These are phyloP conservation scores for Mycosphaerella sp. DNA, from an alignment of 2,329 filamentous ascomycete species.

Conservation along the genomic window DNA sequence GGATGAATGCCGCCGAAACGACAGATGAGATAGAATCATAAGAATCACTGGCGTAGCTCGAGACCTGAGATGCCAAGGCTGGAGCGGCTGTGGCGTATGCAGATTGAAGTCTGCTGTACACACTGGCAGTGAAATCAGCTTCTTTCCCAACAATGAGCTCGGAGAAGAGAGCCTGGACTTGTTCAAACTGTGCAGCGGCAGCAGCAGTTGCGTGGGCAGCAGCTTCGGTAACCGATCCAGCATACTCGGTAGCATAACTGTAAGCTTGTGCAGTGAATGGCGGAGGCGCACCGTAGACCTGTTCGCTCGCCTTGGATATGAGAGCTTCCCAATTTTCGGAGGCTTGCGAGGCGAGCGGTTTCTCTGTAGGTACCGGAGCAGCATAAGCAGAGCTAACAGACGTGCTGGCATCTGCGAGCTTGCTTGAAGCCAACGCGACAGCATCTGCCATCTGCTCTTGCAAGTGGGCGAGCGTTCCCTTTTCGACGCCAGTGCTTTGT, in stretches of 20 bases:
- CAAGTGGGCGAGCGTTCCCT: conserved; percentile 28
- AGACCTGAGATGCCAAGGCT: conserved; percentile 47
- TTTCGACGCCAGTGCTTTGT: conserved; percentile 22
- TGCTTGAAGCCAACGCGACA: conserved; percentile 33
- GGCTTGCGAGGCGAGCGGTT: conserved; percentile 48
- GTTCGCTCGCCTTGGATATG: conserved; percentile 59
- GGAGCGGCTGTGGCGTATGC: conserved; percentile 64
- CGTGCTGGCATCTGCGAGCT: conserved; percentile 43
- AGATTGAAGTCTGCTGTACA: conserved; percentile 63
- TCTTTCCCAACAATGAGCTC: conserved; percentile 73
- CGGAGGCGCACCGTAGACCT: conserved; percentile 62
- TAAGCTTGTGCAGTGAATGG: conserved; percentile 43
- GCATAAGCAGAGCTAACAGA: conserved; percentile 42
- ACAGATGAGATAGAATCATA: conserved; percentile 45
- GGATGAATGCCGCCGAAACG: conserved; percentile 48
- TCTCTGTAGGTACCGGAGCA: conserved; percentile 45
- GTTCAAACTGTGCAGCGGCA: conserved; percentile 59
- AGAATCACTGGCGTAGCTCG: conserved; percentile 46
- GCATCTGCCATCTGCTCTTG: conserved; percentile 29
- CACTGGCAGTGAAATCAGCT: conserved; percentile 72
- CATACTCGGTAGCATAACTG: conserved; percentile 52
- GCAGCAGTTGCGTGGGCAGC: conserved; percentile 56
- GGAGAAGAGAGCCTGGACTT: conserved; percentile 64
- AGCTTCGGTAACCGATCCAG: conserved; percentile 56
- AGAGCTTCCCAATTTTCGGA: conserved; percentile 59